A percentile compares a stretch with the other conserved stretches of the same genome.
Evolutionary conservation across 2,329 filamentous ascomycete genomes (phyloP).

Genomic region (Trichoderma cornu-damae): DNA sequence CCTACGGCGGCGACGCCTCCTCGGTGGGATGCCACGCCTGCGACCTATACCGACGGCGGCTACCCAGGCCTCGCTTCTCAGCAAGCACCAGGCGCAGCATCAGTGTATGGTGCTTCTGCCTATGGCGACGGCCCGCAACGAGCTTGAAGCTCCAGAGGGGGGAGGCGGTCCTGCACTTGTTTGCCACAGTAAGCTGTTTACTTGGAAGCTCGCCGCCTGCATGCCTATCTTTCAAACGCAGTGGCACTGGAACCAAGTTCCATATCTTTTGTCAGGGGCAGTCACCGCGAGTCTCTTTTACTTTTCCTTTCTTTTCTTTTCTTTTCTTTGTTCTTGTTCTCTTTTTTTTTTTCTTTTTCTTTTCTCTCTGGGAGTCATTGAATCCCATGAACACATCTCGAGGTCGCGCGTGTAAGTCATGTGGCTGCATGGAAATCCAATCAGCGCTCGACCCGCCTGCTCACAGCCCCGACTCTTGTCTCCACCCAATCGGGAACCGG

Average conservation of each 20-base stretch:
- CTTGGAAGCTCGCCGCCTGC: neutral
- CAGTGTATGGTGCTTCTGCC: conserved; percentile 39
- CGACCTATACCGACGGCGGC: conserved; percentile 35
- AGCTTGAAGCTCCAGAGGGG: conserved; percentile 31
- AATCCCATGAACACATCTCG: conserved; percentile 14
- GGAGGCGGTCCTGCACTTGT: neutral
- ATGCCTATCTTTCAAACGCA: neutral
- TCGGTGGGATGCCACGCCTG: conserved; percentile 39
- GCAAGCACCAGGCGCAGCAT: conserved; percentile 28
- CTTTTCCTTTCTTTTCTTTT: no score
- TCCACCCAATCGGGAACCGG: conserved; percentile 2
- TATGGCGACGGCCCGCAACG: conserved; percentile 40
- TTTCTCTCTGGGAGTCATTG: neutral
- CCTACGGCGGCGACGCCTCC: conserved; percentile 36
- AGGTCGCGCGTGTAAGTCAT: conserved; percentile 18
- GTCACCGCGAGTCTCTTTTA: neutral
- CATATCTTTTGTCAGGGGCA: neutral
- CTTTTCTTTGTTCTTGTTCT: no score
- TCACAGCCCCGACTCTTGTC: neutral
- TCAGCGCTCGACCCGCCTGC: neutral
- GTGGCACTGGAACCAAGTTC: neutral
- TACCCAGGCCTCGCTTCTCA: conserved; percentile 39
- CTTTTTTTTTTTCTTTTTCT: no score
- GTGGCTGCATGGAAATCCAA: conserved; percentile 10
- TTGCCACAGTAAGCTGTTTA: neutral